A percentile compares a stretch with the other conserved stretches of the same genome.
Evolutionary conservation across 2,329 filamentous ascomycete genomes (phyloP).

Genomic region (Sporothrix variecibatus): DNA sequence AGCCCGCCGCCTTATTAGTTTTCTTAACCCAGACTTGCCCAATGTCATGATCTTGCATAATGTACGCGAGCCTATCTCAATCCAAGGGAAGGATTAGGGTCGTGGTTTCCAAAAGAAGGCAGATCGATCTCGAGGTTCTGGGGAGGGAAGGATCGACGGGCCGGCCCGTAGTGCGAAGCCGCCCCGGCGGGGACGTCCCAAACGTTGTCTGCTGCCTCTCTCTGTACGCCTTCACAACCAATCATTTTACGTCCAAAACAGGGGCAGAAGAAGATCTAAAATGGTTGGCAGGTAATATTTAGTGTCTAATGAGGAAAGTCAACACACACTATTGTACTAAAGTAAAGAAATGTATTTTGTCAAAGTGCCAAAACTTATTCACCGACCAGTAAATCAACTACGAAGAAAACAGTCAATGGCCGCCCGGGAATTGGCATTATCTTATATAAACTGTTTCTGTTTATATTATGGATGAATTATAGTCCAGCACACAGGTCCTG

Average conservation of each 20-base stretch:
- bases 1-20: not conserved
- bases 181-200: not conserved
- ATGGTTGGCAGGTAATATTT: not conserved
- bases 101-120: too few species aligned
- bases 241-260: not conserved
- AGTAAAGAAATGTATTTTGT: not conserved
- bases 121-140: not conserved
- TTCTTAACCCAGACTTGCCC: not conserved
- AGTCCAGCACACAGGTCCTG: not conserved
- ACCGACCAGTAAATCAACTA: not conserved
- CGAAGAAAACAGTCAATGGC: not conserved
- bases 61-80: not conserved
- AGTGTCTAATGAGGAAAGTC: not conserved
- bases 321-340: not conserved
- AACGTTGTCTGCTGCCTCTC: not conserved
- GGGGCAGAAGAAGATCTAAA: not conserved
- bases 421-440: too few species aligned
- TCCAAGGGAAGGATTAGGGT: not conserved
- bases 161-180: conserved; percentile 4
- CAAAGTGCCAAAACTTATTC: not conserved
- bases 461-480: not conserved
- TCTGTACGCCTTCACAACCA: not conserved
- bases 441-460: not conserved
- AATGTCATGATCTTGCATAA: not conserved
- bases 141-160: conserved; percentile 8